Base-by-base conservation (phyloP, 345 rosid genomes). In the Brassica juncea region DNA sequence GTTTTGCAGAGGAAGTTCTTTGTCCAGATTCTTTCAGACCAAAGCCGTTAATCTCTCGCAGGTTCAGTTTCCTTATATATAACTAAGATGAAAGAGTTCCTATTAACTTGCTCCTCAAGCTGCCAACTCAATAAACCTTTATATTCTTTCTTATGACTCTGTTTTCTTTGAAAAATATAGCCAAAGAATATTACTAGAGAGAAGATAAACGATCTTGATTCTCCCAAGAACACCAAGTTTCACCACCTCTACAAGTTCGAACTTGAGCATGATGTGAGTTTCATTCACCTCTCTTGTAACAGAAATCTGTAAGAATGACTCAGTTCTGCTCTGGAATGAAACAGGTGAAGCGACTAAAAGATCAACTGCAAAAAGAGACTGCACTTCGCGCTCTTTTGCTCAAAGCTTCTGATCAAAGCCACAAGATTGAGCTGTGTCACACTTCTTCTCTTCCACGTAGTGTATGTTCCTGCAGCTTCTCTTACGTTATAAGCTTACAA, bases 251-350 rank as follows among this genome's bases (percentile, higher is more conserved):
- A 76, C 80, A 81, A 71, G 72, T 76, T 65, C 47, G 64, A 81
- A 66, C 83, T 81, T 30, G 83, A 81, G 77, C 77, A 81, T 14
- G 83, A 81, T 65, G 83, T 81, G 34, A 76, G 80, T 70, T 58
- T 57, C 62, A 58, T 3, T 21, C 32, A 16, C 70, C 39, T 55
- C 60, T 54, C 21, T 69, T 49, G 15, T 47, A 31, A 60, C 32
- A 67, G 69, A 76, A 30, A 16, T 15, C 32, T 47, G 35, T 57
- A 8, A 14, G 5, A 19, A 8, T 6, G 54, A 61, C 19, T 81
- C 60, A 7, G 19, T 54, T 47, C 60, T 68, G 6, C 39, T 58
- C 27, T 73, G 39, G 44, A 67, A 44, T 58, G 64, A 75, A 66
- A 81, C 80, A 81, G 83, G 80, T 75, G 64, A 59, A 81, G 32